Conservation (phyloP, 2,329 filamentous ascomycete genomes). For the Hymenoscyphus occultus region DNA sequence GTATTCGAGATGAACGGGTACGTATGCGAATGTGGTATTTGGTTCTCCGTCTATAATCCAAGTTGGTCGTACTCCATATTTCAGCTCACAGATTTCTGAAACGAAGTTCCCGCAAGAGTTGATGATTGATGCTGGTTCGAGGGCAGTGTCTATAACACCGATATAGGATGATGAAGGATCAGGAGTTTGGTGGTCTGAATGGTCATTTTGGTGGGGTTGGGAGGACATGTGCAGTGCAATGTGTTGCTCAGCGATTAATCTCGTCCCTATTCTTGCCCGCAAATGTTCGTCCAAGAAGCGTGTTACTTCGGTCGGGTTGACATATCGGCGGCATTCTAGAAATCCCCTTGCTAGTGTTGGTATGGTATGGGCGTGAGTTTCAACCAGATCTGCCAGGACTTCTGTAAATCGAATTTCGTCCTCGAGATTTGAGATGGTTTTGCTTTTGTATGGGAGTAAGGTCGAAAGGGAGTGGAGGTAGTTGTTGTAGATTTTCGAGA, state of each 20-base stretch:
- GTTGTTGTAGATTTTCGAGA: conserved; percentile 91
- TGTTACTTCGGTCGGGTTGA: conserved; percentile 78
- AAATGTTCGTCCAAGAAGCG: conserved; percentile 91
- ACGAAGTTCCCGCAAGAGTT: conserved; percentile 86
- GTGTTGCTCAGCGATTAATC: conserved; percentile 94
- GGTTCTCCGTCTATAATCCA: conserved; percentile 82
- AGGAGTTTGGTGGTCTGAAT: conserved; percentile 48
- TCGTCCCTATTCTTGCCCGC: conserved; percentile 87
- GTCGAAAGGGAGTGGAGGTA: conserved; percentile 92
- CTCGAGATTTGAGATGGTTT: conserved; percentile 67
- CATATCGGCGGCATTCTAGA: conserved; percentile 88
- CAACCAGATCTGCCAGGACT: conserved; percentile 90
- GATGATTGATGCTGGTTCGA: conserved; percentile 78
- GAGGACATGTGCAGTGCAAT: conserved; percentile 80
- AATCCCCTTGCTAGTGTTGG: conserved; percentile 89
- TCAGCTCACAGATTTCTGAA: conserved; percentile 92
- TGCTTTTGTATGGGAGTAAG: conserved; percentile 68
- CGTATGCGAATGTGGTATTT: conserved; percentile 85
- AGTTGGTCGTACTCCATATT: conserved; percentile 83
- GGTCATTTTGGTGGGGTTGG: conserved; percentile 65
- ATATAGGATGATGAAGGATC: conserved; percentile 66
- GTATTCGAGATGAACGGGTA: conserved; percentile 95
- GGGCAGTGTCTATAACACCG: conserved; percentile 88
- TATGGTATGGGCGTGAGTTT: conserved; percentile 92
- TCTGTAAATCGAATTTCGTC: conserved; percentile 91